Percentiles rank a stretch among this genome's conserved stretches.
These are phyloP conservation scores for Grosmannia serpens DNA, from an alignment of 2,329 filamentous ascomycete species.

Conservation along the genomic window DNA sequence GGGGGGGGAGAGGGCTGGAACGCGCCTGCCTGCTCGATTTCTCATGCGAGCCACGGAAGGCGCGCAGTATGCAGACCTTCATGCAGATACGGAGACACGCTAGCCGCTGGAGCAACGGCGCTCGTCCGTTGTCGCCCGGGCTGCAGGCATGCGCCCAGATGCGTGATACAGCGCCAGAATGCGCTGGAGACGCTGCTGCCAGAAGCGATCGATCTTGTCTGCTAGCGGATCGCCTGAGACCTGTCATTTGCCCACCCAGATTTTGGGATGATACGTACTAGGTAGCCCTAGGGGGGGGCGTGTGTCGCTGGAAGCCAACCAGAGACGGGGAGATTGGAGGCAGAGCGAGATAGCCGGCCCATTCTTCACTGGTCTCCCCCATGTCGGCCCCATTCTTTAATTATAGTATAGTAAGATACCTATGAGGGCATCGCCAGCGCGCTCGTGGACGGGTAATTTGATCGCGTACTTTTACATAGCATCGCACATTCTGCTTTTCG, in stretches of 20 bases:
- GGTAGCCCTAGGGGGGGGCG: neutral
- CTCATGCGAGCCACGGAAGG: neutral
- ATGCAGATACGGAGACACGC: neutral
- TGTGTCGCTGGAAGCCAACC: neutral
- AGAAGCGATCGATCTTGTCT: neutral
- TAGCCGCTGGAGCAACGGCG: neutral
- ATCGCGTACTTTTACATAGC: neutral
- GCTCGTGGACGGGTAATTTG: neutral
- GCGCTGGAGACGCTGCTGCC: neutral
- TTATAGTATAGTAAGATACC: too few species aligned
- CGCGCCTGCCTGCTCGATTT: neutral
- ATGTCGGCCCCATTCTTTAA: neutral
- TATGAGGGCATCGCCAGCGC: too few species aligned
- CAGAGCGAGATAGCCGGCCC: neutral
- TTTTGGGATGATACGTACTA: neutral
- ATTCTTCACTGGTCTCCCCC: neutral
- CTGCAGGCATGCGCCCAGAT: neutral
- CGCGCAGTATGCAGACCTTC: neutral
- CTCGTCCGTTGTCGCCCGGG: neutral
- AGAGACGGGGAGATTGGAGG: neutral
- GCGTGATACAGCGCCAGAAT: neutral
- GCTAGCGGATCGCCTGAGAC: neutral
- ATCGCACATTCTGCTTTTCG: neutral
- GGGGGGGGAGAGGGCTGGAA: neutral
- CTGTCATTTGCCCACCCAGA: conserved; percentile 2